Evolutionary conservation across 1,284 basidiomycete species (phyloP).

Genomic region (Cutaneotrichosporon cavernicola): DNA sequence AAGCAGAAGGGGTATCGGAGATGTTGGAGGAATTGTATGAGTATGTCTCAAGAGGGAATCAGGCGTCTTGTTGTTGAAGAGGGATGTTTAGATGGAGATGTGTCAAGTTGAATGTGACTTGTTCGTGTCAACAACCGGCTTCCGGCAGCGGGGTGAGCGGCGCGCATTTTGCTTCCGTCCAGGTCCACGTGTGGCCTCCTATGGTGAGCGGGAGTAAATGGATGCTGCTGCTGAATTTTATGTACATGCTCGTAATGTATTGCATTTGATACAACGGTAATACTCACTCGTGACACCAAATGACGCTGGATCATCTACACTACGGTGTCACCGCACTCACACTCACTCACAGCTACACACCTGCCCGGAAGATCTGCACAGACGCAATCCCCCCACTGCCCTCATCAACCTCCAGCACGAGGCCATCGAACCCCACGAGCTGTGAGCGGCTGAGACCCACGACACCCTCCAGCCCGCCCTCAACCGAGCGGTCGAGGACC

Average conservation of each 20-base stretch:
- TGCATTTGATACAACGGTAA: too few relatives aligned
- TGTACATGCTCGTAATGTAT: too few relatives aligned
- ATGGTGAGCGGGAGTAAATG: neutral
- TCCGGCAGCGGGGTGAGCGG: neutral
- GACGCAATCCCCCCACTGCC: slow-evolving; percentile 61
- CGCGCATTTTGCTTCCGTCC: slow-evolving; percentile 1
- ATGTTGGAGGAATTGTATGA: neutral
- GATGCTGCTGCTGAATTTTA: neutral
- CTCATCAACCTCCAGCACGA: slow-evolving; percentile 72
- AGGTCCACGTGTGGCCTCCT: neutral
- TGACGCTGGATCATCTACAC: too few relatives aligned
- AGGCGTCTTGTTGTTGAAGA: neutral
- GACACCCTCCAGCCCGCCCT: slow-evolving; percentile 59
- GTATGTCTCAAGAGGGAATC: neutral
- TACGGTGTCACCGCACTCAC: too few relatives aligned
- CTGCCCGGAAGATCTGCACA: slow-evolving; percentile 34
- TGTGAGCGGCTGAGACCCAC: slow-evolving; percentile 37
- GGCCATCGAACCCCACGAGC: slow-evolving; percentile 74
- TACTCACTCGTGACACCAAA: too few relatives aligned
- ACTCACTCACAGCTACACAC: neutral
- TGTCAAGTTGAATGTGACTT: neutral
- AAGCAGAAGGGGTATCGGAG: neutral
- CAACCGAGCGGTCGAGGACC: slow-evolving; percentile 79
- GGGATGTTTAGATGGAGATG: neutral
- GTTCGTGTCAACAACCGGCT: slow-evolving; percentile 13